Evolutionary conservation across 306 rosid genomes (phyloP), one percentile per base, ranked within the genome.

Genomic region (Pyrus communis): DNA sequence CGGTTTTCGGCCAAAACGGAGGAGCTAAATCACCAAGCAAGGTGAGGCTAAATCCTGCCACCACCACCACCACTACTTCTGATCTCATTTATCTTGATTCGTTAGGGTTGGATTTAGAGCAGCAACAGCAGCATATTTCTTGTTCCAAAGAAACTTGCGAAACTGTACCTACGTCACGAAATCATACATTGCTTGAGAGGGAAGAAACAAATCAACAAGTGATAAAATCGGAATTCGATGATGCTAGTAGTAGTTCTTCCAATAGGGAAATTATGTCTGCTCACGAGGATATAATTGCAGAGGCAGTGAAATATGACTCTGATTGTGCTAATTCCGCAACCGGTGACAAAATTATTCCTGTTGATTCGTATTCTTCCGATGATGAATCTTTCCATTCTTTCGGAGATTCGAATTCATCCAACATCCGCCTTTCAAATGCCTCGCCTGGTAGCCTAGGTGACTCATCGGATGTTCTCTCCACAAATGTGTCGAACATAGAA

Each of bases 371-470:
- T 85, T 81, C 86, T 8, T 91, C 98, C 23, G 96, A 87, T 66
- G 63, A 84, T 75, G 98, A 92, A 83, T 92, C 97, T 4, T 96
- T 96, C 76, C 99, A 92, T 85, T 96, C 99, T 28, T 69, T 93
- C 42, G 89, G 79, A 57, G 92, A 92, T 79, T 89, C 98, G n/a
- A 83, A 82, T 79, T 73, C 86, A 9, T 88, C 93, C 38, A 89
- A 75, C 55, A 22, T 75, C 18, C 86, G 97, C 80, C 93, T 88
- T 79, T 95, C 99, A 28, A 85, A 89, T 85, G 97, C 96, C 71
- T 95, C 98, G 3, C 85, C 73, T 17, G 77, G 80, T 59, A 82
- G 86, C 73, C 69, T 81, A 5, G 40, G 85, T 30, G 96, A 85
- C 54, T 76, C 82, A 42, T 67, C 79, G 35, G 77, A 82, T 18